Percentiles rank a stretch among this genome's conserved stretches.
Conservation (phyloP, 2,329 filamentous ascomycete species). For the Ophiostoma sp. region DNA sequence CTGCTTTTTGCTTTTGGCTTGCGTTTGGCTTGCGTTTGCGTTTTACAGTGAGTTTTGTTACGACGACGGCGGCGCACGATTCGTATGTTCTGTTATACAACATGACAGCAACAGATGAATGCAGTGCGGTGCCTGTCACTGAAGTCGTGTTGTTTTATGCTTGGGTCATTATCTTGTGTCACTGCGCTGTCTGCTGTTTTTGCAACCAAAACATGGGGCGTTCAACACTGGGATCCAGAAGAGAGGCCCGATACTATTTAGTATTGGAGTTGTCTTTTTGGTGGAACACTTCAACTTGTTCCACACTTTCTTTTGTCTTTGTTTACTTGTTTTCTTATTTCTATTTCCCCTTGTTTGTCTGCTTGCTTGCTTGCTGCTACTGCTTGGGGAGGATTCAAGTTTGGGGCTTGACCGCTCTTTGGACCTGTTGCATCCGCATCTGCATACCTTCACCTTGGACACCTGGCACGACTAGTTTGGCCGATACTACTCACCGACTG, state of each 20-base stretch:
- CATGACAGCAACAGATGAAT: slow-evolving; percentile 53
- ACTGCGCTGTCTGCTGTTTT: slow-evolving; percentile 71
- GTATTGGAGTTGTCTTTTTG: slow-evolving; percentile 37
- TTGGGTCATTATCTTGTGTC: slow-evolving; percentile 55
- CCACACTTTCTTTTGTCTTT: slow-evolving; percentile 38
- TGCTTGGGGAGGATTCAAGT: background rate
- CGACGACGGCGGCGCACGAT: slow-evolving; percentile 33
- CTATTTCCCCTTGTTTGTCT: slow-evolving; percentile 11
- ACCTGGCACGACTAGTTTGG: slow-evolving; percentile 5
- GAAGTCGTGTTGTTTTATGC: slow-evolving; percentile 25
- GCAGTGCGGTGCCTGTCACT: slow-evolving; percentile 29
- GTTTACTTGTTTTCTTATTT: slow-evolving; percentile 28
- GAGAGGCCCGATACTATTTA: slow-evolving; percentile 47
- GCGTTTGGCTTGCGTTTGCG: background rate
- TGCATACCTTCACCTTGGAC: background rate
- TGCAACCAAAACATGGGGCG: slow-evolving; percentile 77
- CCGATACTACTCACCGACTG: slow-evolving; percentile 6
- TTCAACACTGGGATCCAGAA: slow-evolving; percentile 64
- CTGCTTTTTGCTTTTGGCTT: background rate
- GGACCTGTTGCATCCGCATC: background rate
- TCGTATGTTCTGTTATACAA: slow-evolving; percentile 59
- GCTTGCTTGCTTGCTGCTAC: background rate
- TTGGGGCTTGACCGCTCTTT: slow-evolving; percentile 13
- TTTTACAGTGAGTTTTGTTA: slow-evolving; percentile 8
- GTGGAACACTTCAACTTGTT: slow-evolving; percentile 64